Percentiles rank a stretch among this genome's conserved stretches.
Conservation (phyloP, 208 protist species). For the Trypanosoma melophagium region DNA sequence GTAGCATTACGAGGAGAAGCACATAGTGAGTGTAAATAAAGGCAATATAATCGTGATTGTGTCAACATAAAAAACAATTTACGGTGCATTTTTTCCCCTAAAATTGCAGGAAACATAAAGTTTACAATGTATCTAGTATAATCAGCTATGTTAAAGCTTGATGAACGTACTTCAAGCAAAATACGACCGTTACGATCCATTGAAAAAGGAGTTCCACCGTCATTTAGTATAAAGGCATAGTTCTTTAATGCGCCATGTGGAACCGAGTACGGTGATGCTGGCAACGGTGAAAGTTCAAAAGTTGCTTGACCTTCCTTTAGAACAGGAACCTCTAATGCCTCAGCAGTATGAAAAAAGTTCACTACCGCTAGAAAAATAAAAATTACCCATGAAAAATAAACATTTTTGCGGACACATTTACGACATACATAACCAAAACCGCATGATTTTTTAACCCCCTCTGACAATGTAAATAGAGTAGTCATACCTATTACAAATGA, state of each 20-base stretch:
- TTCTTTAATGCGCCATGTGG: neutral
- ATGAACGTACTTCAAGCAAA: neutral
- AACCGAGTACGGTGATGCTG: neutral
- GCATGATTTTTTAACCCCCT: too few species aligned
- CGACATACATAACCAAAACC: too few species aligned
- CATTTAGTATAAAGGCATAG: slow-evolving; percentile 13
- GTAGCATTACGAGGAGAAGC: neutral
- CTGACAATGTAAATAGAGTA: too few species aligned
- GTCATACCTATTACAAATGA: too few species aligned
- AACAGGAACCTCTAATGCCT: neutral
- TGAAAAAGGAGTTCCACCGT: slow-evolving; percentile 27
- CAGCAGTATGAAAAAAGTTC: neutral
- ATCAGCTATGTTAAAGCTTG: neutral
- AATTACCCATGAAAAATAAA: neutral
- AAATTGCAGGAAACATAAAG: neutral
- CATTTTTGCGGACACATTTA: too few species aligned
- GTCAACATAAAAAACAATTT: slow-evolving; percentile 52
- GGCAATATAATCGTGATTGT: slow-evolving; percentile 44
- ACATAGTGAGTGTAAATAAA: slow-evolving; percentile 34
- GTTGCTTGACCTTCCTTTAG: too few species aligned
- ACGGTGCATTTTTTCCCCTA: neutral
- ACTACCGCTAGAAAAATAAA: neutral
- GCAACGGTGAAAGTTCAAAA: slow-evolving; percentile 3
- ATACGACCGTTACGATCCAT: slow-evolving; percentile 38
- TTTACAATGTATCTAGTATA: neutral